Evolutionary conservation across 75 land plant species (phyloP).

Genomic region (Sequoiadendron giganteum): DNA sequence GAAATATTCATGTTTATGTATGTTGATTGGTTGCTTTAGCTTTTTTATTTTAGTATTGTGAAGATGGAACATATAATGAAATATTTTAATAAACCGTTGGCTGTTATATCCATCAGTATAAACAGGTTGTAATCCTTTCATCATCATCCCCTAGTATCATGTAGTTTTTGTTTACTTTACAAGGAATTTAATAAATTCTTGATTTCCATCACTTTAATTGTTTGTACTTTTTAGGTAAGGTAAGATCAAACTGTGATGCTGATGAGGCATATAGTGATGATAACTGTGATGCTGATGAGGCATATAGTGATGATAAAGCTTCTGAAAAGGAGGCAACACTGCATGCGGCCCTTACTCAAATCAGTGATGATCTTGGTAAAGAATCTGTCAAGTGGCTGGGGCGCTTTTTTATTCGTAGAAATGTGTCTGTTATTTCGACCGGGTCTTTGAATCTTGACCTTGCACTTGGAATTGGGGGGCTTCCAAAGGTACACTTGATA

Average conservation of each 20-base stretch:
- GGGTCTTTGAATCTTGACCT: conserved; percentile 85
- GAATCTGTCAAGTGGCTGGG: conserved; percentile 97
- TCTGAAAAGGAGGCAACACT: conserved; percentile 70
- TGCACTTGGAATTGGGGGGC: conserved; percentile 90
- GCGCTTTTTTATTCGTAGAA: conserved; percentile 32
- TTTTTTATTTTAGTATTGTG: neutral
- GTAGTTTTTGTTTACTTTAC: neutral
- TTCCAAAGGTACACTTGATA: conserved; percentile 73
- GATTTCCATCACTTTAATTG: neutral
- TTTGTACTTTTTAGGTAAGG: conserved; percentile 27
- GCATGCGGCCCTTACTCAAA: conserved; percentile 78
- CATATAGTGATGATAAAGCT: conserved; percentile 43
- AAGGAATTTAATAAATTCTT: neutral
- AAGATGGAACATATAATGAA: neutral
- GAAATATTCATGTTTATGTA: neutral
- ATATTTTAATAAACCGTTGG: neutral
- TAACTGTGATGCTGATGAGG: conserved; percentile 46
- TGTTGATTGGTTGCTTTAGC: neutral
- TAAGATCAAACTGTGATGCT: conserved; percentile 42
- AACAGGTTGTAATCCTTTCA: neutral
- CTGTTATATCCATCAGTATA: neutral
- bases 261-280: conserved; percentile 43
- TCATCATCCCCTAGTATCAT: neutral
- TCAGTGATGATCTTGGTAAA: conserved; percentile 70
- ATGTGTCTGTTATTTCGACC: conserved; percentile 80